Evolutionary conservation across 805 yeast genomes (phyloP).

Genomic region (Clavispora asparagi): DNA sequence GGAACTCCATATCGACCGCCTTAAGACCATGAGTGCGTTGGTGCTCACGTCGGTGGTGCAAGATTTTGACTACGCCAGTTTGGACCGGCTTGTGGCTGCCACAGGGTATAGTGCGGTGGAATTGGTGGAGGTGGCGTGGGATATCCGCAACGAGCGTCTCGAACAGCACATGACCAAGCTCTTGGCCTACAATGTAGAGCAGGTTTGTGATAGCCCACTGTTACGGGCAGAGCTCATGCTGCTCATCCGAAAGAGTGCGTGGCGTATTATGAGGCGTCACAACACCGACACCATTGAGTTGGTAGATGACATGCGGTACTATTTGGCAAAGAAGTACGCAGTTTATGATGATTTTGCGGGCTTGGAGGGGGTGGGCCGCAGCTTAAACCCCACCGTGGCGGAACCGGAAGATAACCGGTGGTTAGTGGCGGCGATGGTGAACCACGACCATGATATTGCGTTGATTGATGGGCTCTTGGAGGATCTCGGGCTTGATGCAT

Average conservation of each 20-base stretch:
- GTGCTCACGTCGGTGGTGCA: conserved; percentile 31
- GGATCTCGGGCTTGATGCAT: conserved; percentile 2
- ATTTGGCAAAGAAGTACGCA: conserved; percentile 39
- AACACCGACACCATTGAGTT: conserved; percentile 78
- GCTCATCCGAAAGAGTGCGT: conserved; percentile 42
- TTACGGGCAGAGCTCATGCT: conserved; percentile 19
- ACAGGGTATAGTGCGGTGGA: conserved; percentile 46
- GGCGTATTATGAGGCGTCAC: conserved; percentile 53
- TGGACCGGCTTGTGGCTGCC: conserved; percentile 13
- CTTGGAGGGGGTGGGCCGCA: conserved; percentile 11
- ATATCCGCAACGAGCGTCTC: conserved; percentile 54
- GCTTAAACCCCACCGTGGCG: conserved; percentile 1
- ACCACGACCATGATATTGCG: conserved; percentile 1
- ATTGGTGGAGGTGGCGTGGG: conserved; percentile 63
- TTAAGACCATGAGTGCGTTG: conserved; percentile 61
- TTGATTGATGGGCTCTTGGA: conserved; percentile 1
- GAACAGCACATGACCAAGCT: conserved; percentile 59
- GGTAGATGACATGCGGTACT: conserved; percentile 71
- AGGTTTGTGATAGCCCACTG: conserved; percentile 26
- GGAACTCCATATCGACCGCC: conserved; percentile 51
- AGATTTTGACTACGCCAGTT: conserved; percentile 15
- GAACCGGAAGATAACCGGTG: conserved; percentile 1
- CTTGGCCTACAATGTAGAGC: conserved; percentile 46
- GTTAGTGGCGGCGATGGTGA: neutral
- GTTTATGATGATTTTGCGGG: conserved; percentile 23